phyloP scores from a whole-genome alignment of 2,329 filamentous ascomycete species.

The Chaetomium globosum region DNA sequence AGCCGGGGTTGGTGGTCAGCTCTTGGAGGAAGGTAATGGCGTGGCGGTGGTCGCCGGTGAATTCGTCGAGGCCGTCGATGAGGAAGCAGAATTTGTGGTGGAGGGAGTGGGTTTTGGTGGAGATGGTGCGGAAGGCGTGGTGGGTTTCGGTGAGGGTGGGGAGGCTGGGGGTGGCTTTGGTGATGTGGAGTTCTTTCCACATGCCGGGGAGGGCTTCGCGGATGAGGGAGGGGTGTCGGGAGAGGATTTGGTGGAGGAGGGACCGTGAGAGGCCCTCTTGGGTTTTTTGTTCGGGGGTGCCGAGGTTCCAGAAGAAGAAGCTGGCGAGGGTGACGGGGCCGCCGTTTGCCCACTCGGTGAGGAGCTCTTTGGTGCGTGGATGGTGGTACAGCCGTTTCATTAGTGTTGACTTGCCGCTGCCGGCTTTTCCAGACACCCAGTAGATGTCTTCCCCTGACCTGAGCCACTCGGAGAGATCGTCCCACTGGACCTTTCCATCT shows the following conservation, averaged over 20 bases:
- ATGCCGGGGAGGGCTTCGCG: constrained; percentile 25
- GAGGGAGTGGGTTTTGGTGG: background rate
- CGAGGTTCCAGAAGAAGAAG: constrained; percentile 37
- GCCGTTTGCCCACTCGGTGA: constrained; percentile 28
- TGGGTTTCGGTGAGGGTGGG: background rate
- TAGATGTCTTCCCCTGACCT: constrained; percentile 18
- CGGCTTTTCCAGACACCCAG: constrained; percentile 37
- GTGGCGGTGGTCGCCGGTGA: constrained; percentile 18
- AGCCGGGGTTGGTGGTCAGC: constrained; percentile 1
- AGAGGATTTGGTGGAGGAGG: constrained; percentile 33
- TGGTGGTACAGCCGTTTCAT: constrained; percentile 37
- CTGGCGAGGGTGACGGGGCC: constrained; percentile 24
- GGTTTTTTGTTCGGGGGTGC: constrained; percentile 32
- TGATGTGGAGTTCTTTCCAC: constrained; percentile 21
- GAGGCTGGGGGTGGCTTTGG: background rate
- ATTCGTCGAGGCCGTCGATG: constrained; percentile 35
- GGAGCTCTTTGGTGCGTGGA: constrained; percentile 15
- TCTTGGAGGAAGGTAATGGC: constrained; percentile 18
- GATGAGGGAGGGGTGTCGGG: constrained; percentile 26
- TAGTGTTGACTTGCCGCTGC: constrained; percentile 38
- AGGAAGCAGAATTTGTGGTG: constrained; percentile 29
- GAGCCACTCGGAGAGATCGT: constrained; percentile 26
- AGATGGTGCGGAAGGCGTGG: background rate
- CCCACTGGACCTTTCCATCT: constrained; percentile 11
- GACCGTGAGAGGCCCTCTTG: constrained; percentile 32